Conservation (phyloP, 2,329 filamentous ascomycete species). For the Trichocomaceae sp. region DNA sequence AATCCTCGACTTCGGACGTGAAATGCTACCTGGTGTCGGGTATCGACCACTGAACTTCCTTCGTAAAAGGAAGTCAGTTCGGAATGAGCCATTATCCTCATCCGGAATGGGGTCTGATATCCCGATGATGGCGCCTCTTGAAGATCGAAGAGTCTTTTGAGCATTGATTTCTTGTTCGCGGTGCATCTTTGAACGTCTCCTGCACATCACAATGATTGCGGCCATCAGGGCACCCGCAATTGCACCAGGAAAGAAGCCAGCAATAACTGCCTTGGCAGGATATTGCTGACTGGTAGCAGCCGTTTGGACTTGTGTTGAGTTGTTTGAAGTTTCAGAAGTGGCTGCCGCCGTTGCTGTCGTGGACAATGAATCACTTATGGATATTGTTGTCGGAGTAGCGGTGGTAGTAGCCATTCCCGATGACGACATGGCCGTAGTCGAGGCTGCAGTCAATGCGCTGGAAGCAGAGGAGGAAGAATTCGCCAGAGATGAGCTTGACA, state of each 20-base stretch:
- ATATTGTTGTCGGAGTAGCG: slow-evolving; percentile 19
- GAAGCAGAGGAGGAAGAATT: slow-evolving; percentile 19
- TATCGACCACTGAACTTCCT: slow-evolving; percentile 19
- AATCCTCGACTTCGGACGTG: slow-evolving; percentile 26
- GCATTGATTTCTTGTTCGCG: neutral
- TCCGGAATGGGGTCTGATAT: slow-evolving; percentile 41
- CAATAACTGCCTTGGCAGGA: slow-evolving; percentile 36
- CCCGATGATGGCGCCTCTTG: slow-evolving; percentile 26
- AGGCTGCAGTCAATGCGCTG: slow-evolving; percentile 16
- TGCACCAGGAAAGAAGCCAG: slow-evolving; percentile 43
- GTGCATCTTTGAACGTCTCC: slow-evolving; percentile 23
- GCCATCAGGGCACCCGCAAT: slow-evolving; percentile 45
- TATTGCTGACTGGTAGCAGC: slow-evolving; percentile 31
- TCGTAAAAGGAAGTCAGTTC: slow-evolving; percentile 39
- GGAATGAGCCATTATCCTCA: slow-evolving; percentile 33
- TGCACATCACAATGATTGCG: slow-evolving; percentile 44
- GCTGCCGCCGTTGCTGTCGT: slow-evolving; percentile 9
- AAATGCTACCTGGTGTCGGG: slow-evolving; percentile 17
- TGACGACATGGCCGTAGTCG: slow-evolving; percentile 14
- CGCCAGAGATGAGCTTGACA: slow-evolving; percentile 18
- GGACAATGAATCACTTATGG: neutral
- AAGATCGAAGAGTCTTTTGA: slow-evolving; percentile 21
- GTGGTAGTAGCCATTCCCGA: slow-evolving; percentile 14
- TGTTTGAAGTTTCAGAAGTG: slow-evolving; percentile 13
- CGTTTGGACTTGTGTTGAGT: slow-evolving; percentile 15